Conservation (phyloP, 2,329 filamentous ascomycete genomes). For the Ophiocordyceps camponoti-saundersi region DNA sequence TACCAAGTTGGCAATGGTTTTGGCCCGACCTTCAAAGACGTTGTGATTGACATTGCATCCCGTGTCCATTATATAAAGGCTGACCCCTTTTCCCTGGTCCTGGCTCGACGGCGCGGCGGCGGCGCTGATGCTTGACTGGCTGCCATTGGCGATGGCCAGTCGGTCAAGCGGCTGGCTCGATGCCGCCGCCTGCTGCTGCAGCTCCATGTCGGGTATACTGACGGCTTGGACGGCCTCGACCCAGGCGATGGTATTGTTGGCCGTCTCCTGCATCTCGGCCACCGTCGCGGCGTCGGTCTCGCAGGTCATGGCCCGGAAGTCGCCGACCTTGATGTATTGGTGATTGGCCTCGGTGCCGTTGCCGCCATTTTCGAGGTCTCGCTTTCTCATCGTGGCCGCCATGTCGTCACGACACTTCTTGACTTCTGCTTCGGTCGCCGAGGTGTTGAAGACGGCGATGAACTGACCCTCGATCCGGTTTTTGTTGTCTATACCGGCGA, state of each 20-base stretch:
- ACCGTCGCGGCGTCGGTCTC: slow-evolving; percentile 15
- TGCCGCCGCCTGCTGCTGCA: not conserved
- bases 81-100: slow-evolving; percentile 23
- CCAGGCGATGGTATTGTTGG: slow-evolving; percentile 7
- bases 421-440: slow-evolving; percentile 29
- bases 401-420: slow-evolving; percentile 27
- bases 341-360: not conserved
- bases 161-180: not conserved
- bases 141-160: not conserved
- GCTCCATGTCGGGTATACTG: not conserved
- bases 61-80: slow-evolving; percentile 48
- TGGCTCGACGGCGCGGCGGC: not conserved
- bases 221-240: not conserved
- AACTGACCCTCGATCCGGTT: slow-evolving; percentile 39
- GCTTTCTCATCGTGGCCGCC: slow-evolving; percentile 32
- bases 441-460: slow-evolving; percentile 48
- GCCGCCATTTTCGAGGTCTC: slow-evolving; percentile 19
- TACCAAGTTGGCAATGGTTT: slow-evolving; percentile 33
- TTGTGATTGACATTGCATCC: slow-evolving; percentile 39
- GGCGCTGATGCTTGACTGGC: not conserved
- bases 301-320: slow-evolving; percentile 18
- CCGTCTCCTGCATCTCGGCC: slow-evolving; percentile 29
- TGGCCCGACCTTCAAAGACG: slow-evolving; percentile 39
- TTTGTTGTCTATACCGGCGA: slow-evolving; percentile 24
- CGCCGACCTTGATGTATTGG: not conserved